A percentile compares a stretch with the other conserved stretches of the same genome.
Evolutionary conservation across 106 monocot species (phyloP).

Genomic region (Phalaenopsis aphrodite): DNA sequence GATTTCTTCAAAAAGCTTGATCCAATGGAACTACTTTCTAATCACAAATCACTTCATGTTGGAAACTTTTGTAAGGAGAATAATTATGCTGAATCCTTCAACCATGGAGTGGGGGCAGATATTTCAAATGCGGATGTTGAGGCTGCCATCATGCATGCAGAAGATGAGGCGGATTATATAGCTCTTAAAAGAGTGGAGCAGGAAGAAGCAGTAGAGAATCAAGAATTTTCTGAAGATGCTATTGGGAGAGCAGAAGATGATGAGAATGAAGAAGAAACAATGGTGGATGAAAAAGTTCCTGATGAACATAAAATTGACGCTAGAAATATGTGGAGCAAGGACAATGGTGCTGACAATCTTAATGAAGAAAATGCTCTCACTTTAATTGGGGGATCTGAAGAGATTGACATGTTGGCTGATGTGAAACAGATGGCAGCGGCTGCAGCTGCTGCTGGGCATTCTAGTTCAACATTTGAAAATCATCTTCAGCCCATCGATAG

Average conservation of each 20-base stretch:
- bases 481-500: conserved; percentile 95
- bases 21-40: conserved; percentile 85
- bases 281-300: conserved; percentile 33
- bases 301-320: conserved; percentile 23
- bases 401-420: conserved; percentile 96
- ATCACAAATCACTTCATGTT: conserved; percentile 35
- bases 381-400: conserved; percentile 56
- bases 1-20: conserved; percentile 99
- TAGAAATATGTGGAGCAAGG: conserved; percentile 10
- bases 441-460: conserved; percentile 88
- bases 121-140: conserved; percentile 94
- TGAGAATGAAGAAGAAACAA: conserved; percentile 83
- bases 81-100: conserved; percentile 26
- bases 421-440: conserved; percentile 96
- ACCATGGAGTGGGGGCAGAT: conserved; percentile 9
- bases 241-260: conserved; percentile 79
- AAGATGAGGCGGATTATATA: conserved; percentile 99
- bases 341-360: conserved; percentile 10
- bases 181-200: conserved; percentile 89
- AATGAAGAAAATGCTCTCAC: conserved; percentile 54
- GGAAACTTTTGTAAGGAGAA: conserved; percentile 23
- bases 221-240: conserved; percentile 91
- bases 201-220: conserved; percentile 97
- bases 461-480: conserved; percentile 95
- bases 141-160: conserved; percentile 90